These are phyloP conservation scores for Ascochyta rabiei DNA, from an alignment of 2,329 filamentous ascomycete species.

Conservation along the genomic window DNA sequence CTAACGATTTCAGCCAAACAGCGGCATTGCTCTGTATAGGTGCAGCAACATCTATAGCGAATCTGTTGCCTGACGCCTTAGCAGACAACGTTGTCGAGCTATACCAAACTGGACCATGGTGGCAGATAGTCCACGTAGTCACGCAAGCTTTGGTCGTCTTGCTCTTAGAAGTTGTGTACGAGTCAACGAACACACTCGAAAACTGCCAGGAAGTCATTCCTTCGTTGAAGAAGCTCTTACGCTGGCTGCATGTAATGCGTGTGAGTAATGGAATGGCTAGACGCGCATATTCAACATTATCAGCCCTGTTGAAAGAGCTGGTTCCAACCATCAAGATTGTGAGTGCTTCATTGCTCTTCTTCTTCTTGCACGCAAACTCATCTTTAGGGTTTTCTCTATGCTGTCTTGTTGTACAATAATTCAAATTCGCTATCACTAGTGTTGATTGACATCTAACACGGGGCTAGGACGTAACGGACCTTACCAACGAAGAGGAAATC, in stretches of 20 bases:
- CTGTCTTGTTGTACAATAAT: no score
- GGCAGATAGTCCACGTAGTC: constrained; percentile 40
- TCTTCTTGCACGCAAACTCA: background rate
- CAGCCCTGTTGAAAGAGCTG: constrained; percentile 26
- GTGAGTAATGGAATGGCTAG: constrained; percentile 35
- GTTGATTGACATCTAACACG: background rate
- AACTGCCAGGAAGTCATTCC: constrained; percentile 32
- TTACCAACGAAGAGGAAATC: constrained; percentile 21
- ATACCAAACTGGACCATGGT: constrained; percentile 45
- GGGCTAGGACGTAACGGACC: constrained; percentile 22
- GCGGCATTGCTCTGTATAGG: constrained; percentile 42
- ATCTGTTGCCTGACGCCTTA: constrained; percentile 39
- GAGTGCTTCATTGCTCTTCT: background rate
- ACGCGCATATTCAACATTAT: constrained; percentile 35
- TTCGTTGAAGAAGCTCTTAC: constrained; percentile 40
- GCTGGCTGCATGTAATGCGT: constrained; percentile 43
- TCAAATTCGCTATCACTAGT: background rate
- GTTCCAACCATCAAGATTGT: constrained; percentile 14
- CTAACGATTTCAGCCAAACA: constrained; percentile 39
- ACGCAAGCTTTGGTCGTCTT: constrained; percentile 49
- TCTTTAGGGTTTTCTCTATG: background rate
- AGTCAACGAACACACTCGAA: constrained; percentile 19
- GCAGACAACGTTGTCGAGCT: constrained; percentile 10
- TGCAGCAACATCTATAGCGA: constrained; percentile 42
- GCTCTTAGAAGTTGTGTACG: constrained; percentile 45